phyloP scores from a whole-genome alignment of 2,329 filamentous ascomycete species.

The Talaromyces sp. region DNA sequence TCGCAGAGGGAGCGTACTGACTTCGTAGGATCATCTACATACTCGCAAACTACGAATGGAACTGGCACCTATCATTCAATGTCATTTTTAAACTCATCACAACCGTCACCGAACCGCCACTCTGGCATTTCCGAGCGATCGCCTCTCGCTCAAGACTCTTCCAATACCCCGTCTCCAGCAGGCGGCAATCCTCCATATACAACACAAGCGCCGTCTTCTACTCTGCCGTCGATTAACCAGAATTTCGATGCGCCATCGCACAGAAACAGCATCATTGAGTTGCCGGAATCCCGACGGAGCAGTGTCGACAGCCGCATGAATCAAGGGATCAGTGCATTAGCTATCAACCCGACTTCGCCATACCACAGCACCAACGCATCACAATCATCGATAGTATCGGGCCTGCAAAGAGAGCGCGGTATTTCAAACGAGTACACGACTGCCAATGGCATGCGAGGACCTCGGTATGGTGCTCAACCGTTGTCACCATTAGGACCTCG shows the following conservation, averaged over 20 bases:
- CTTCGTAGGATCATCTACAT: slow-evolving; percentile 45
- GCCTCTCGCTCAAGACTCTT: slow-evolving; percentile 41
- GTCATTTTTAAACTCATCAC: slow-evolving; percentile 43
- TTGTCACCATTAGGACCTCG: slow-evolving; percentile 43
- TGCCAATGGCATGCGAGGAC: slow-evolving; percentile 35
- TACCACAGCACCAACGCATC: slow-evolving; percentile 48
- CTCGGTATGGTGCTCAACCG: slow-evolving; percentile 41
- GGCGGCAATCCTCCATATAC: slow-evolving; percentile 37
- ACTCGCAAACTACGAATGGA: slow-evolving; percentile 47
- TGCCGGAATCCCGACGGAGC: slow-evolving; percentile 47
- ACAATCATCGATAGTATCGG: slow-evolving; percentile 45
- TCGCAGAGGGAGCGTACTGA: slow-evolving; percentile 23
- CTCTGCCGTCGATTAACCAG: slow-evolving; percentile 58
- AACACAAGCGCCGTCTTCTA: slow-evolving; percentile 37
- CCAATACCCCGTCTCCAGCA: slow-evolving; percentile 36
- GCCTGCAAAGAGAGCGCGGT: slow-evolving; percentile 42
- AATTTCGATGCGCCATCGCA: slow-evolving; percentile 53
- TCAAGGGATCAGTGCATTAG: slow-evolving; percentile 47
- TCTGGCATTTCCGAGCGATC: slow-evolving; percentile 39
- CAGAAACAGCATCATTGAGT: slow-evolving; percentile 40
- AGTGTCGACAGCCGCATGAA: slow-evolving; percentile 51
- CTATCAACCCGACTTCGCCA: slow-evolving; percentile 46
- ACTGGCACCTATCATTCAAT: slow-evolving; percentile 44
- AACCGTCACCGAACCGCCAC: slow-evolving; percentile 44
- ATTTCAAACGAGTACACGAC: slow-evolving; percentile 39